phyloP scores from a whole-genome alignment of 1,139 yeast genomes.

The Yamadazyma epiphylla region DNA sequence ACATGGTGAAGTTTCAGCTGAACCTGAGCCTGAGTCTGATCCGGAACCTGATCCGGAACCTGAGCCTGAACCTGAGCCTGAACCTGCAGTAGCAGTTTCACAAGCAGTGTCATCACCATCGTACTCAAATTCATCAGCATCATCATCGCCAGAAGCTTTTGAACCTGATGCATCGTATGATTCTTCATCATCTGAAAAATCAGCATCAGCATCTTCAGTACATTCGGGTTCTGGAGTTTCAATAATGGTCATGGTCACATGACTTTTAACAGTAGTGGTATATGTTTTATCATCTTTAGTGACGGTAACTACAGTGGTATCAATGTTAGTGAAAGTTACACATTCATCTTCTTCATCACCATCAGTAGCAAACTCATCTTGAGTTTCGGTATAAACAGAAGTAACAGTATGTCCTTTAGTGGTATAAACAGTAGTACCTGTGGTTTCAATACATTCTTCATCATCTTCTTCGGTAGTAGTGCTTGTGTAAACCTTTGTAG shows the following conservation, averaged over 20 bases:
- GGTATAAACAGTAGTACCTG: slow-evolving; percentile 4
- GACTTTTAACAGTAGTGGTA: slow-evolving; percentile 5
- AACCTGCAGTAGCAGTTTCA: slow-evolving; percentile 5
- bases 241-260: slow-evolving; percentile 5
- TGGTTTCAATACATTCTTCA: slow-evolving; percentile 2
- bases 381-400: slow-evolving; percentile 6
- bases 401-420: slow-evolving; percentile 10
- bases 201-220: slow-evolving; percentile 4
- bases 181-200: slow-evolving; percentile 9
- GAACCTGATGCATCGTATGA: slow-evolving; percentile 1
- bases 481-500: neutral
- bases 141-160: neutral
- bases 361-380: slow-evolving; percentile 9
- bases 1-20: slow-evolving; percentile 5
- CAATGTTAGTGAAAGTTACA: slow-evolving; percentile 4
- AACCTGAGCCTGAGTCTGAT: slow-evolving; percentile 7
- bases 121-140: slow-evolving; percentile 2
- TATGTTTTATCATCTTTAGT: slow-evolving; percentile 3
- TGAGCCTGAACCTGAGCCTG: slow-evolving; percentile 9
- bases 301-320: slow-evolving; percentile 3
- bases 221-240: slow-evolving; percentile 3
- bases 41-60: slow-evolving; percentile 7
- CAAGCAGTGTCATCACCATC: slow-evolving; percentile 2
- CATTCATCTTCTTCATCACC: slow-evolving; percentile 10
- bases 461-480: slow-evolving; percentile 1